Evolutionary conservation across 2,329 filamentous ascomycete species (phyloP).

Genomic region (Fusarium nematophilum): DNA sequence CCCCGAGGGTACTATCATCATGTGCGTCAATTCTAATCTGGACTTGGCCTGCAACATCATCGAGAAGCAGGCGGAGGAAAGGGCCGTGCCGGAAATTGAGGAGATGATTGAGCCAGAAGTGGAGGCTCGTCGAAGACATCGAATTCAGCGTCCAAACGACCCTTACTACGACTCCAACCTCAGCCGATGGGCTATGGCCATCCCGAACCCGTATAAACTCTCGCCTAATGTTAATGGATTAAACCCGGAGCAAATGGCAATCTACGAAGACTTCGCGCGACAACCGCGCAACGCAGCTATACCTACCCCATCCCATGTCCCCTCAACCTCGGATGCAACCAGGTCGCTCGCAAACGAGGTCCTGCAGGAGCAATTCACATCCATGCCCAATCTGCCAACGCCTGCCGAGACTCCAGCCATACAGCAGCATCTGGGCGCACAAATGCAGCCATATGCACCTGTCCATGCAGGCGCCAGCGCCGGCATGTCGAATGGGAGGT

Average conservation of each 20-base stretch:
- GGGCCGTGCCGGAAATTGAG: conserved; percentile 93
- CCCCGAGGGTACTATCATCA: conserved; percentile 93
- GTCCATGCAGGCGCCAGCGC: conserved; percentile 55
- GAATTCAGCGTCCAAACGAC: conserved; percentile 79
- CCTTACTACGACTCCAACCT: conserved; percentile 85
- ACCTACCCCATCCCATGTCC: conserved; percentile 65
- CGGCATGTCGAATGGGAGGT: conserved; percentile 62
- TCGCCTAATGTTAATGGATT: conserved; percentile 76
- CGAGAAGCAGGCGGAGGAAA: conserved; percentile 94
- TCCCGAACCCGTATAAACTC: conserved; percentile 92
- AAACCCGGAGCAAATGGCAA: conserved; percentile 91
- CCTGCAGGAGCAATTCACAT: conserved; percentile 70
- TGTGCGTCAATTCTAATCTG: conserved; percentile 98
- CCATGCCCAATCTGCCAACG: conserved; percentile 68
- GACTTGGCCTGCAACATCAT: conserved; percentile 94
- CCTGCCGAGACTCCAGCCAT: conserved; percentile 69
- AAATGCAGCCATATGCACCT: conserved; percentile 67
- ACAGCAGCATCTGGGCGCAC: conserved; percentile 60
- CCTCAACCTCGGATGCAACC: conserved; percentile 70
- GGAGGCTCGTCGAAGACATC: conserved; percentile 80
- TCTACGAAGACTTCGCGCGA: conserved; percentile 95
- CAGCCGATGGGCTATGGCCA: conserved; percentile 92
- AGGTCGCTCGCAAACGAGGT: conserved; percentile 72
- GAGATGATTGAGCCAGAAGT: conserved; percentile 88
- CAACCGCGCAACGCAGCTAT: conserved; percentile 75